A percentile compares a stretch with the other conserved stretches of the same genome.
These are phyloP conservation scores for Colletotrichum brevisporum DNA, from an alignment of 2,329 filamentous ascomycete genomes.

Conservation along the genomic window DNA sequence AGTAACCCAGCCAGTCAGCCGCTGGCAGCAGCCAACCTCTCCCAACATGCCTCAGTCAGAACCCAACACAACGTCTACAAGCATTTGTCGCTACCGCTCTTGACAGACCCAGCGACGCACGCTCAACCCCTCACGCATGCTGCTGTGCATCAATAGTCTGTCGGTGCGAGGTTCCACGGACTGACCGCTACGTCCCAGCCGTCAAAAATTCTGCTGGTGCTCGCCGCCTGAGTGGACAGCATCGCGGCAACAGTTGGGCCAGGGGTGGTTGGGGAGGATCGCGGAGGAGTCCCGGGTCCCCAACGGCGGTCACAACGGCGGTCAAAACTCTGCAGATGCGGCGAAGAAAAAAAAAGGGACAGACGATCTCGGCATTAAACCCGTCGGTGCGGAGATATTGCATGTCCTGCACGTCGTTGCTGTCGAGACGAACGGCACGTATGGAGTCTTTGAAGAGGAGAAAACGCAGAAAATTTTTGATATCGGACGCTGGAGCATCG, in stretches of 20 bases:
- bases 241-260: slow-evolving; percentile 26
- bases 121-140: slow-evolving; percentile 15
- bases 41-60: slow-evolving; percentile 21
- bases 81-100: slow-evolving; percentile 12
- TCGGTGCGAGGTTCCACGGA: slow-evolving; percentile 18
- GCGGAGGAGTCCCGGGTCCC: slow-evolving; percentile 19
- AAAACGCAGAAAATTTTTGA: slow-evolving; percentile 29
- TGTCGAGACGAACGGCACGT: slow-evolving; percentile 25
- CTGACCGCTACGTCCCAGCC: slow-evolving; percentile 28
- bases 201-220: slow-evolving; percentile 5
- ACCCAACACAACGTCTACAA: slow-evolving; percentile 16
- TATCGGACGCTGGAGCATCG: slow-evolving; percentile 18
- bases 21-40: slow-evolving; percentile 1
- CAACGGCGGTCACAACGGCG: slow-evolving; percentile 36
- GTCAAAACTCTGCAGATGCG: slow-evolving; percentile 33
- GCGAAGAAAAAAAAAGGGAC: slow-evolving; percentile 2
- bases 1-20: slow-evolving; percentile 2
- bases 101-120: slow-evolving; percentile 9
- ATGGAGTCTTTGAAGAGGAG: slow-evolving; percentile 23
- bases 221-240: slow-evolving; percentile 27
- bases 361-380: neutral
- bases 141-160: slow-evolving; percentile 18
- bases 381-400: slow-evolving; percentile 13
- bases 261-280: slow-evolving; percentile 33
- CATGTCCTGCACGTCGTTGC: slow-evolving; percentile 29